Evolutionary conservation across 1,139 yeast species (phyloP).

Genomic region (Diutina ranongensis): DNA sequence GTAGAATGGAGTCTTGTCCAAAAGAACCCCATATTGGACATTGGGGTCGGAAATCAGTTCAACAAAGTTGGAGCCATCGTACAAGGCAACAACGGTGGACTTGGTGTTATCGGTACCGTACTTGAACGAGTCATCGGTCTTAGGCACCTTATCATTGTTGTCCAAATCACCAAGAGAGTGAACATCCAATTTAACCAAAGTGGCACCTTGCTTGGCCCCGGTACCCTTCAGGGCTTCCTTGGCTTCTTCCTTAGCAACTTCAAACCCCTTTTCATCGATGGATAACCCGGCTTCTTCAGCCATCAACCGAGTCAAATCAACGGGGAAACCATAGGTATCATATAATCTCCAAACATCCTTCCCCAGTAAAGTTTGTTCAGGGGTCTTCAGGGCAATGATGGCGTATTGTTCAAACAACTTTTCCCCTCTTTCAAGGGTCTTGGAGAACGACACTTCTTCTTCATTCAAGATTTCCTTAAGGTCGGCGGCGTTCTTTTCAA

Average conservation of each 20-base stretch:
- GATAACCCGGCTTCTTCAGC: conserved; percentile 96
- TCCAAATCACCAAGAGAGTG: conserved; percentile 68
- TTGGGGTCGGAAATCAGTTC: conserved; percentile 23
- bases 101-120: conserved; percentile 54
- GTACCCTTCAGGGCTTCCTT: conserved; percentile 93
- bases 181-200: conserved; percentile 72
- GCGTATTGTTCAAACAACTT: conserved; percentile 92
- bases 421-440: conserved; percentile 97
- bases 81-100: conserved; percentile 58
- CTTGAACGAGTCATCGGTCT: conserved; percentile 75
- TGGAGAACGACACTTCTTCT: conserved; percentile 90
- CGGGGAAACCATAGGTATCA: conserved; percentile 99
- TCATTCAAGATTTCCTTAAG: conserved; percentile 88
- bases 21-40: conserved; percentile 63
- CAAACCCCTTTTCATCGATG: conserved; percentile 86
- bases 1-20: conserved; percentile 88
- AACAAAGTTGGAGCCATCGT: conserved; percentile 55
- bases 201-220: conserved; percentile 48
- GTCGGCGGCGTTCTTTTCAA: conserved; percentile 56
- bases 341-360: conserved; percentile 96
- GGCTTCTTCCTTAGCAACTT: conserved; percentile 76
- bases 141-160: conserved; percentile 48
- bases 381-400: conserved; percentile 62
- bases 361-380: conserved; percentile 73
- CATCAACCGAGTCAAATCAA: conserved; percentile 93